Percentiles rank a stretch among this genome's conserved stretches.
These are phyloP conservation scores for Caryopteris hybrid DNA, from an alignment of 305 asterid species.

Conservation along the genomic window DNA sequence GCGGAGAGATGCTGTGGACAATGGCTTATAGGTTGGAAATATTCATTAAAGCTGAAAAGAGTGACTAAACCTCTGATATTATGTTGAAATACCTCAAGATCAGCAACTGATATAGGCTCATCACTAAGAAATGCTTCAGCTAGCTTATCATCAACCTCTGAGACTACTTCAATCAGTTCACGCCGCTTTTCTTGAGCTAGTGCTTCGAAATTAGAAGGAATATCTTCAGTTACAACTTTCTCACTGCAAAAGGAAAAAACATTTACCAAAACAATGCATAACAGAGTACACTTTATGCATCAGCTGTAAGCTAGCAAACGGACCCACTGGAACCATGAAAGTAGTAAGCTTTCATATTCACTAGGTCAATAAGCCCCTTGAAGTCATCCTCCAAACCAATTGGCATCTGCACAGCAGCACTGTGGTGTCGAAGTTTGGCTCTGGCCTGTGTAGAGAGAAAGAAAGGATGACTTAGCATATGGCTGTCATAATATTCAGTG, in stretches of 20 bases:
- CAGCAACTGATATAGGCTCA: slow-evolving; percentile 76
- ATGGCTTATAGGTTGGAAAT: not conserved
- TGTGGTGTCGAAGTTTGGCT: slow-evolving; percentile 93
- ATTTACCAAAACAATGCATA: not conserved
- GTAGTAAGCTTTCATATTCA: slow-evolving; percentile 71
- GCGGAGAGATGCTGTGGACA: slow-evolving; percentile 1
- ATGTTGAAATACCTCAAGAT: slow-evolving; percentile 60
- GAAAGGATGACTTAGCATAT: slow-evolving; percentile 11
- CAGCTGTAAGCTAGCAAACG: slow-evolving; percentile 35
- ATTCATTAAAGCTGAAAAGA: not conserved
- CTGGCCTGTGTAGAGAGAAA: slow-evolving; percentile 60
- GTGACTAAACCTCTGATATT: not conserved
- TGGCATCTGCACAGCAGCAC: slow-evolving; percentile 97
- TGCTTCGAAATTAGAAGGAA: slow-evolving; percentile 72
- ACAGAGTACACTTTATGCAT: slow-evolving; percentile 3
- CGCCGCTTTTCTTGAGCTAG: slow-evolving; percentile 74
- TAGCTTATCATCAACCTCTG: slow-evolving; percentile 93
- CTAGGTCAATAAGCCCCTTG: slow-evolving; percentile 93
- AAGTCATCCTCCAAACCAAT: slow-evolving; percentile 97
- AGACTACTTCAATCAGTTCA: slow-evolving; percentile 79
- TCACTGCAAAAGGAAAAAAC: slow-evolving; percentile 48
- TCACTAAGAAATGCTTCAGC: slow-evolving; percentile 88
- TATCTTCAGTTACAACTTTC: slow-evolving; percentile 63
- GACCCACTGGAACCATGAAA: slow-evolving; percentile 94
- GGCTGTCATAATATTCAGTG: slow-evolving; percentile 14